phyloP scores from a whole-genome alignment of 768 basidiomycete species.

The Leccinum aurantiacum region DNA sequence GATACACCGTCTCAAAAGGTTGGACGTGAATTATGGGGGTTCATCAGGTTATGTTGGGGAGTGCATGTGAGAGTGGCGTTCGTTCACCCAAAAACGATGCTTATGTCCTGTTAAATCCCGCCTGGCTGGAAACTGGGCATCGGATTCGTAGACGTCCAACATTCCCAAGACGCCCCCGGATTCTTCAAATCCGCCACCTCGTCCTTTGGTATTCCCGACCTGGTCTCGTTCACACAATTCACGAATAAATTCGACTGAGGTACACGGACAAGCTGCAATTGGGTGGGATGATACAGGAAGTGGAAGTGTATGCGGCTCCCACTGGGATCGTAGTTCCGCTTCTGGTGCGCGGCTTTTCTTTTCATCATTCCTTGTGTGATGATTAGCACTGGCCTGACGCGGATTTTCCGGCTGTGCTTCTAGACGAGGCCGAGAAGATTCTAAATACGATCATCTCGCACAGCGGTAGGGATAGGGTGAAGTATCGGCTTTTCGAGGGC shows the following conservation, averaged over 20 bases:
- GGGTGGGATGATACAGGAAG: slow-evolving; percentile 52
- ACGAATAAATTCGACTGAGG: slow-evolving; percentile 70
- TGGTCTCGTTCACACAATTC: slow-evolving; percentile 52
- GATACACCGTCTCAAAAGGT: too few relatives aligned
- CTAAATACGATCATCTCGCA: slow-evolving; percentile 24
- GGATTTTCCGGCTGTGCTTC: slow-evolving; percentile 49
- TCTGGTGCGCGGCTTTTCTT: slow-evolving; percentile 45
- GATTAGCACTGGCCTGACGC: too few relatives aligned
- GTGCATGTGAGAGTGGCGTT: too few relatives aligned
- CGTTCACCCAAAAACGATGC: too few relatives aligned
- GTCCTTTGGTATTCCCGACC: slow-evolving; percentile 65
- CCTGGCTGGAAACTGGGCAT: too few relatives aligned
- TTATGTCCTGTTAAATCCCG: too few relatives aligned
- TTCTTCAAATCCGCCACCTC: slow-evolving; percentile 61
- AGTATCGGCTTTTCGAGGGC: slow-evolving; percentile 42
- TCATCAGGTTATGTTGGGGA: too few relatives aligned
- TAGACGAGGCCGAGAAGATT: slow-evolving; percentile 51
- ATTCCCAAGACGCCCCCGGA: slow-evolving; percentile 44
- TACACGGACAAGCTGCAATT: slow-evolving; percentile 47
- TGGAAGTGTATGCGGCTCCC: slow-evolving; percentile 55
- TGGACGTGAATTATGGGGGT: too few relatives aligned
- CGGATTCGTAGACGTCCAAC: too few relatives aligned
- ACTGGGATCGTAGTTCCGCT: slow-evolving; percentile 67
- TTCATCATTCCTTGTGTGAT: background rate
- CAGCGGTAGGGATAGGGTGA: slow-evolving; percentile 25